Percentiles rank a stretch among this genome's conserved stretches.
These are phyloP conservation scores for Periconia sp. DNA, from an alignment of 2,329 filamentous ascomycete genomes.

Conservation along the genomic window DNA sequence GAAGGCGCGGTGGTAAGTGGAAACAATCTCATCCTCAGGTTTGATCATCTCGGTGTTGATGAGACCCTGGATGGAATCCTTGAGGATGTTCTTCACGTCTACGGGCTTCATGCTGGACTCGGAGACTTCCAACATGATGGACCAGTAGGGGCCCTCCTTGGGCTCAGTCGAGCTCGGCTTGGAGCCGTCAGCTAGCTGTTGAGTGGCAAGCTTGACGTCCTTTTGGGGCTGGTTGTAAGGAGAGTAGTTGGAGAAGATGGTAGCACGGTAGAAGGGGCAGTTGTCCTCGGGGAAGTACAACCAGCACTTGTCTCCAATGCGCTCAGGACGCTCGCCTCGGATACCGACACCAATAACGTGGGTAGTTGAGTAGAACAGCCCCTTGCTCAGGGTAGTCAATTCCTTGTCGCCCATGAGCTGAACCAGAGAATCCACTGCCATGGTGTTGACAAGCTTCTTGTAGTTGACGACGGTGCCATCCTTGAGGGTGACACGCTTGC, in stretches of 20 bases:
- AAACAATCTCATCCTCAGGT: conserved; percentile 90
- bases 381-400: conserved; percentile 80
- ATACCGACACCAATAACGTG: conserved; percentile 97
- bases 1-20: conserved; percentile 96
- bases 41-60: conserved; percentile 98
- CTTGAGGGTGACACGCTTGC: conserved; percentile 78
- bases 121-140: conserved; percentile 98
- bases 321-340: conserved; percentile 85
- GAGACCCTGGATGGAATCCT: conserved; percentile 91
- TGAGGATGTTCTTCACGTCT: conserved; percentile 78
- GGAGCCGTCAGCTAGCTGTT: conserved; percentile 82
- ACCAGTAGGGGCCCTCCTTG: conserved; percentile 96
- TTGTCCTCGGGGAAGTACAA: conserved; percentile 99
- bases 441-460: conserved; percentile 90
- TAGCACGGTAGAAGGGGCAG: conserved; percentile 98
- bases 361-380: conserved; percentile 93
- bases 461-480: conserved; percentile 90
- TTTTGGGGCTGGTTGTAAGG: conserved; percentile 92
- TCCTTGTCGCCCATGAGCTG: conserved; percentile 87
- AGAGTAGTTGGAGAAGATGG: conserved; percentile 99
- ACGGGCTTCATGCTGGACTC: conserved; percentile 96
- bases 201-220: conserved; percentile 80
- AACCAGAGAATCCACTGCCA: conserved; percentile 88
- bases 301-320: conserved; percentile 99
- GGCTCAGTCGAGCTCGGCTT: conserved; percentile 72